Percentiles rank a stretch among this genome's conserved stretches.
phyloP scores from a whole-genome alignment of 768 basidiomycete species.

The Podaxis sp. region DNA sequence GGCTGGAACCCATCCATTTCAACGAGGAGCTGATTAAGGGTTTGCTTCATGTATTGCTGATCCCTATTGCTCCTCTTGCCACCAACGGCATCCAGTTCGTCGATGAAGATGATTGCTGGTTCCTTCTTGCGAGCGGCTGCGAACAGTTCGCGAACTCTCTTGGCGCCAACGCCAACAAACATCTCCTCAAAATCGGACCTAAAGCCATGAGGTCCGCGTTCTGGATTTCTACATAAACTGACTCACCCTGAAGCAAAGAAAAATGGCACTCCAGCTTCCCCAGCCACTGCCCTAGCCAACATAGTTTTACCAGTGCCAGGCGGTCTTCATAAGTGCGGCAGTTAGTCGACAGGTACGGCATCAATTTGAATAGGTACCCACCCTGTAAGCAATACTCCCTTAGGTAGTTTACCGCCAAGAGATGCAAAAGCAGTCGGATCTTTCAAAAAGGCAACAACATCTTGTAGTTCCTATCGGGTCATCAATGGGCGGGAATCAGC shows the following conservation, averaged over 20 bases:
- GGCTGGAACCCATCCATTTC: constrained; percentile 98
- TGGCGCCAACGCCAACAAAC: constrained; percentile 94
- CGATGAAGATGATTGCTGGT: constrained; percentile 98
- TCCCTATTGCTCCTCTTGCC: constrained; percentile 82
- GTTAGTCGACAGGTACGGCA: constrained; percentile 14
- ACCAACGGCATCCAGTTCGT: constrained; percentile 93
- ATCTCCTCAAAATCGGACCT: constrained; percentile 98
- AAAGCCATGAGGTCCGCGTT: constrained; percentile 14
- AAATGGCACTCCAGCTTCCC: constrained; percentile 97
- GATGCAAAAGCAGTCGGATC: constrained; percentile 89
- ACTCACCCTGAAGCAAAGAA: constrained; percentile 90
- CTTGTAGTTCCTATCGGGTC: constrained; percentile 76
- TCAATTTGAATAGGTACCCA: constrained; percentile 22
- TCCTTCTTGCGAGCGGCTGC: constrained; percentile 91
- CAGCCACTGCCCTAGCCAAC: constrained; percentile 95
- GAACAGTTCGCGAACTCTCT: constrained; percentile 94
- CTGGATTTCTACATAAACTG: neutral
- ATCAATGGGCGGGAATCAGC: neutral
- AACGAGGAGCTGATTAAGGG: constrained; percentile 93
- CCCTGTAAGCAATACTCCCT: constrained; percentile 91
- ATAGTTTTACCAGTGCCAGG: constrained; percentile 98
- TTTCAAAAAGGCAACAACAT: constrained; percentile 93
- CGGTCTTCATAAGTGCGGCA: constrained; percentile 36
- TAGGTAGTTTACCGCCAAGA: constrained; percentile 91
- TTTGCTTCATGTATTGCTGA: constrained; percentile 90